Evolutionary conservation across 129 eudicot species (phyloP), one percentile per base, ranked within the genome.

Genomic region (Artemisia annua): DNA sequence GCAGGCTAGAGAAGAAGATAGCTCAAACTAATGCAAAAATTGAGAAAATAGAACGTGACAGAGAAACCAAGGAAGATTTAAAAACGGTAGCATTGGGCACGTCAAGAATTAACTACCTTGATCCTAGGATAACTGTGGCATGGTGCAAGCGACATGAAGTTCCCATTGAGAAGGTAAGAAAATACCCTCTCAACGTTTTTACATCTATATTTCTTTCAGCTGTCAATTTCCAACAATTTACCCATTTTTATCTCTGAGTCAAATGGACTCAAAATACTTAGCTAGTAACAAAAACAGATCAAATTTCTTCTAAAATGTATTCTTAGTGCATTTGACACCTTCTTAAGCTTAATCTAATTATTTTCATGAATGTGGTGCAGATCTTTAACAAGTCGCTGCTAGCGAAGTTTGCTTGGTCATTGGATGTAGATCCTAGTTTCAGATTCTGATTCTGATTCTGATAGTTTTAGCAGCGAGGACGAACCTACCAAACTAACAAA

Each of bases 121-220:
- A 94, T 81, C 99, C 99, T 20, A 79, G 99, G 81, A 94, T 94
- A 74, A 94, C 99, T 0, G 99, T 94, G 26, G 98, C 98, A 3
- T 94, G 98, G 98, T 94, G 99, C 74, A 94, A 94, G 82, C 81
- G 99, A 70, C 87, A 88, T 8, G 99, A 94, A 81, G 99, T 94
- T 69, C 99, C 97, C 43, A 94, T 94, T 24, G 99, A 94, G 75
- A 94, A 94, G 97, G 98, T 39, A 39, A 39, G 10, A 39, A 39
- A 7, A 35, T 5, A 35, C 43, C 43, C 6, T 35, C 8, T 35
- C 43, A 35, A 39, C 46, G 46, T 39, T 39, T 39, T 39, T 39
- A 35, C n/a, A 24, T 24, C 26, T 24, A 24, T 24, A 24, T 24
- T 39, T 39, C 46, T 39, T 39, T 39, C 46, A 39, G 10, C 11